Conservation (phyloP, 768 basidiomycete species). For the Sporobolomyces roseus region DNA sequence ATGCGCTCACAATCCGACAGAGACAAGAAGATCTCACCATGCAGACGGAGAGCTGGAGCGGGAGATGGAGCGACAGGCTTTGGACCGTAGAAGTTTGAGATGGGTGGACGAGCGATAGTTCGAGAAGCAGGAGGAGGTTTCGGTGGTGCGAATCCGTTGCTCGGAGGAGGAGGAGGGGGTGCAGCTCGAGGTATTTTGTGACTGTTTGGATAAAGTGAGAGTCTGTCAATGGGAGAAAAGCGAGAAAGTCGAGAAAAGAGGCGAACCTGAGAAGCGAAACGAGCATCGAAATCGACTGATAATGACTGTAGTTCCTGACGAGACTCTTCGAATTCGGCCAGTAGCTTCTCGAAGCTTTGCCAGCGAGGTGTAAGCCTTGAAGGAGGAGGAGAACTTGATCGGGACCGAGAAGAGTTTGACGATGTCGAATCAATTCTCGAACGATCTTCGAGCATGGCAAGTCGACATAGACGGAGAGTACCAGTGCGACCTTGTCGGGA, state of each 20-base stretch:
- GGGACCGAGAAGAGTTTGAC: constrained; percentile 1
- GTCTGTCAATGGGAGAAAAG: not conserved
- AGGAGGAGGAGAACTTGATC: constrained; percentile 1
- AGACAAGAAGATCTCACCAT: not conserved
- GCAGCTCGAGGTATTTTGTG: not conserved
- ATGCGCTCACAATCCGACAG: no score
- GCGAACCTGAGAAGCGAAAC: not conserved
- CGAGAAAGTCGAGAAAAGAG: not conserved
- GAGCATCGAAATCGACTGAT: not conserved
- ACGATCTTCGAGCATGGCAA: constrained; percentile 9
- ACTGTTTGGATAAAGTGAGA: not conserved
- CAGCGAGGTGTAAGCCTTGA: constrained; percentile 3
- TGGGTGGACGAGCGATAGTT: not conserved
- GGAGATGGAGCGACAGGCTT: not conserved
- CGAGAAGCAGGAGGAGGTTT: not conserved
- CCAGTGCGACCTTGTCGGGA: constrained; percentile 28
- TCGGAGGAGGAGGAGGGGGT: no score
- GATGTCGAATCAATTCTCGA: not conserved
- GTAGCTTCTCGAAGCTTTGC: constrained; percentile 11
- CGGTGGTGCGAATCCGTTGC: constrained; percentile 3
- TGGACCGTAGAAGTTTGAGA: not conserved
- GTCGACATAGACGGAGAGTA: constrained; percentile 11
- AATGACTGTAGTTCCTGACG: not conserved
- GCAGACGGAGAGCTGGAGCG: not conserved
- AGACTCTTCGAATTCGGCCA: constrained; percentile 17